Conservation (phyloP, 2,329 filamentous ascomycete genomes). For the Biscogniauxia mediterranea region DNA sequence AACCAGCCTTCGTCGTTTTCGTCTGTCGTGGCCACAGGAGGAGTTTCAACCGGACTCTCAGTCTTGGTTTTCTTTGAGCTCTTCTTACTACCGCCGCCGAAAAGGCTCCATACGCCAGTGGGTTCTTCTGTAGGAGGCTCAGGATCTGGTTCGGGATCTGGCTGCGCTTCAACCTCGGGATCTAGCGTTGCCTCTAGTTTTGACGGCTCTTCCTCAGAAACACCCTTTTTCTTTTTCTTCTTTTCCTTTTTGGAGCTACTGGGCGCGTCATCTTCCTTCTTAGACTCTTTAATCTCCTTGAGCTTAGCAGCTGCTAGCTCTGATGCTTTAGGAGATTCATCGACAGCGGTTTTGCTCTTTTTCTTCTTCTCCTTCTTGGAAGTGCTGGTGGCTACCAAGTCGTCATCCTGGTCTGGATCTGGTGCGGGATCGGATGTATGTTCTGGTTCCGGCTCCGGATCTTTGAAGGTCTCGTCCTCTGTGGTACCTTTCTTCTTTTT, state of each 20-base stretch:
- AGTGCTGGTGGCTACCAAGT: slow-evolving; percentile 23
- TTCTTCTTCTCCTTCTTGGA: slow-evolving; percentile 30
- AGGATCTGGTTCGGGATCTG: slow-evolving; percentile 17
- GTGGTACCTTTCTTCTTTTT: slow-evolving; percentile 38
- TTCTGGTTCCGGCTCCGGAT: slow-evolving; percentile 14
- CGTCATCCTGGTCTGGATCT: slow-evolving; percentile 15
- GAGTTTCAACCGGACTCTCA: slow-evolving; percentile 9
- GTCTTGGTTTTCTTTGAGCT: slow-evolving; percentile 32
- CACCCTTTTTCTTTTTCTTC: slow-evolving; percentile 48
- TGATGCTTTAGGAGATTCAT: slow-evolving; percentile 4
- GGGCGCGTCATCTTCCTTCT: slow-evolving; percentile 19
- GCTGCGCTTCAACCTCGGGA: slow-evolving; percentile 31
- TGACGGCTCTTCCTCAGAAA: slow-evolving; percentile 15
- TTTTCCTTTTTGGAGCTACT: slow-evolving; percentile 30
- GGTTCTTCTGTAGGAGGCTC: slow-evolving; percentile 39
- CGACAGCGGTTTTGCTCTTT: slow-evolving; percentile 21
- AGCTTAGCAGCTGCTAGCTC: slow-evolving; percentile 10
- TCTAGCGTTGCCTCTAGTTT: slow-evolving; percentile 23
- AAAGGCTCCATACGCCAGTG: slow-evolving; percentile 53
- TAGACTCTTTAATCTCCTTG: neutral
- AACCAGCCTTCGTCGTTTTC: slow-evolving; percentile 20
- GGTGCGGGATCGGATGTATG: slow-evolving; percentile 5
- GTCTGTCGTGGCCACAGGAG: neutral
- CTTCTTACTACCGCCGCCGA: slow-evolving; percentile 52
- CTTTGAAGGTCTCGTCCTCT: slow-evolving; percentile 12